phyloP scores from a whole-genome alignment of 345 rosid genomes.

The Eutrema japonicum region DNA sequence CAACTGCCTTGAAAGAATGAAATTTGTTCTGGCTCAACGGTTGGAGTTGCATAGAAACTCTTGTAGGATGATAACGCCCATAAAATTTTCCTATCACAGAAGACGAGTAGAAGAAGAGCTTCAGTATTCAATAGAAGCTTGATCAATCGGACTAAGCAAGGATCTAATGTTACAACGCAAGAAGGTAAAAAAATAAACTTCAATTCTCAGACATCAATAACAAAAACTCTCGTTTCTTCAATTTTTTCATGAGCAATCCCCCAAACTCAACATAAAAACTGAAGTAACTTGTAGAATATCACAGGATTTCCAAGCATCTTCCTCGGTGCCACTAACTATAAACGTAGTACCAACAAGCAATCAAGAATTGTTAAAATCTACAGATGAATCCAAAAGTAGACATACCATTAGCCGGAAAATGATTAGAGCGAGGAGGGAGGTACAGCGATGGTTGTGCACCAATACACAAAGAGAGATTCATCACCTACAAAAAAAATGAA shows the following conservation, averaged over 20 bases:
- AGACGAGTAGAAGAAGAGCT: conserved; percentile 11
- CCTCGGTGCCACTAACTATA: neutral
- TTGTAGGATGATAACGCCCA: conserved; percentile 26
- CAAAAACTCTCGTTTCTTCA: neutral
- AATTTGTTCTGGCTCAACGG: conserved; percentile 16
- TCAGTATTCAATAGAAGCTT: conserved; percentile 16
- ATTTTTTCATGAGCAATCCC: neutral
- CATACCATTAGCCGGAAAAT: conserved; percentile 23
- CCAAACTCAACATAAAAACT: neutral
- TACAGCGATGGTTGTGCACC: conserved; percentile 17
- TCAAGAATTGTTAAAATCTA: neutral
- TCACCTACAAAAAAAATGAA: conserved; percentile 20
- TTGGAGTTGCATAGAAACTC: conserved; percentile 33
- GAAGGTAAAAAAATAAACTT: neutral
- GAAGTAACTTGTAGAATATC: neutral
- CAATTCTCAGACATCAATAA: neutral
- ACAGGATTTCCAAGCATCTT: conserved; percentile 6
- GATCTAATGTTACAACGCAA: neutral
- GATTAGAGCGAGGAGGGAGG: conserved; percentile 29
- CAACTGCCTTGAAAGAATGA: conserved; percentile 30
- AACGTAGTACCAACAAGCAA: neutral
- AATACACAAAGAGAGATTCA: conserved; percentile 27
- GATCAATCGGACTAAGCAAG: neutral
- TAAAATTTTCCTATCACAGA: conserved; percentile 24
- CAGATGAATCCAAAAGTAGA: neutral